phyloP scores from a whole-genome alignment of 768 basidiomycete genomes.

The Mycena sanguinolenta region DNA sequence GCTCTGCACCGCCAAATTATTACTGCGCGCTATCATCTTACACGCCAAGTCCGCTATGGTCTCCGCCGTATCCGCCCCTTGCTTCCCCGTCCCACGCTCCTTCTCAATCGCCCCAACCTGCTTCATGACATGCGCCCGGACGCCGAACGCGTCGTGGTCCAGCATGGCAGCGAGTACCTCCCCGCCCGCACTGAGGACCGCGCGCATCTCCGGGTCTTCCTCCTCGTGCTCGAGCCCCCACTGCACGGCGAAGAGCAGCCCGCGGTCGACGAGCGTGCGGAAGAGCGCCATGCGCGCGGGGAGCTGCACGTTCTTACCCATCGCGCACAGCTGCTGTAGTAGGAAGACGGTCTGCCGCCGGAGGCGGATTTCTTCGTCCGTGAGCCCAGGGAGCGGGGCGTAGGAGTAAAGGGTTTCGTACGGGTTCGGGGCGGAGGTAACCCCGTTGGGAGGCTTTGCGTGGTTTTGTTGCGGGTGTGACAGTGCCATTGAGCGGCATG shows the following conservation, averaged over 20 bases:
- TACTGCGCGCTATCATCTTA: constrained; percentile 80
- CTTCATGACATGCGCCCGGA: constrained; percentile 86
- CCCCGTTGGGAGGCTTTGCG: constrained; percentile 42
- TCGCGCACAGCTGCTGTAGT: constrained; percentile 91
- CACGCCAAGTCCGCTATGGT: constrained; percentile 85
- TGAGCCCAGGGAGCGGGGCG: constrained; percentile 67
- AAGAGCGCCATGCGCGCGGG: constrained; percentile 89
- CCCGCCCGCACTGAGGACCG: constrained; percentile 85
- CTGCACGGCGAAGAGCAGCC: constrained; percentile 90
- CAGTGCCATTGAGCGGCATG: constrained; percentile 54
- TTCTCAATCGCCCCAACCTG: constrained; percentile 81
- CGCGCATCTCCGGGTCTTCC: constrained; percentile 59
- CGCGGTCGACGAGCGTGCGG: constrained; percentile 88
- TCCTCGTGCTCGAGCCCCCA: constrained; percentile 88
- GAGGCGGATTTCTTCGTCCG: constrained; percentile 66
- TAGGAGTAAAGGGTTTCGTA: constrained; percentile 58
- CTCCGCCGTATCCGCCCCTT: constrained; percentile 73
- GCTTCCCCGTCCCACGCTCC: constrained; percentile 69
- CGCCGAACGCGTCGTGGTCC: constrained; percentile 92
- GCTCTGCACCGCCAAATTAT: constrained; percentile 89
- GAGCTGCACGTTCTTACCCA: constrained; percentile 97
- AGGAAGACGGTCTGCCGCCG: constrained; percentile 87
- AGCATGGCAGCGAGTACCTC: constrained; percentile 88
- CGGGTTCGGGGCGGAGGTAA: constrained; percentile 30
- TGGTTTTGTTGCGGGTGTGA: constrained; percentile 46